Evolutionary conservation across 78 protist genomes (phyloP).

Genomic region (Mantamonas sphyraenae): DNA sequence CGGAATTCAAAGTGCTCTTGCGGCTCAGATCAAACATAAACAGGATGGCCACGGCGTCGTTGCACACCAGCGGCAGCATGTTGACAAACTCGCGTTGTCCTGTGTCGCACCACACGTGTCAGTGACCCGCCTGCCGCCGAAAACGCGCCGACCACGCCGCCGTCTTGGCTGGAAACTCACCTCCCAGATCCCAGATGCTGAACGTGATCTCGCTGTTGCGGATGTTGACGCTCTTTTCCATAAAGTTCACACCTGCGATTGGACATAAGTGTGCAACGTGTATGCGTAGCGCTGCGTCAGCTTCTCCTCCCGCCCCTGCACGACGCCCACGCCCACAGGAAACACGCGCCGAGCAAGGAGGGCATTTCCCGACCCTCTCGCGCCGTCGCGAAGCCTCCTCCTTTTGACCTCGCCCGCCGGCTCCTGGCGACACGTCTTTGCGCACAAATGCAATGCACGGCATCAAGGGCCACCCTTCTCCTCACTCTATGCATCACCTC

Average conservation of each 20-base stretch:
- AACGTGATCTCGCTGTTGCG: conserved; percentile 83
- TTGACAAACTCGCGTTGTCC: conserved; percentile 84
- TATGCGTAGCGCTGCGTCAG: too few relatives aligned
- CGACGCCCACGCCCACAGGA: too few relatives aligned
- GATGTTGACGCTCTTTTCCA: conserved; percentile 87
- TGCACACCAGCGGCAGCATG: conserved; percentile 94
- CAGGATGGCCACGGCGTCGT: conserved; percentile 92
- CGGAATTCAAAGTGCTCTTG: conserved; percentile 71
- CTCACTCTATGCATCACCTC: too few relatives aligned
- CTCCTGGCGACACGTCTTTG: too few relatives aligned
- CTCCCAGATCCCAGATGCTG: conserved; percentile 95
- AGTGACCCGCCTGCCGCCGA: background rate
- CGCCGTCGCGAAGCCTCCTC: too few relatives aligned
- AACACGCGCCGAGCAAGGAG: too few relatives aligned
- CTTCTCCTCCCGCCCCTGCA: too few relatives aligned
- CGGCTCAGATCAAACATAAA: conserved; percentile 94
- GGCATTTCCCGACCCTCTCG: too few relatives aligned
- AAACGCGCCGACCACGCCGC: background rate
- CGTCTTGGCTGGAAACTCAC: conserved; percentile 14
- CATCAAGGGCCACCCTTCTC: too few relatives aligned
- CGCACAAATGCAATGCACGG: too few relatives aligned
- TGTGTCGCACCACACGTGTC: background rate
- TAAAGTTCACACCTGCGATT: conserved; percentile 91
- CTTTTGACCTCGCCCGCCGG: too few relatives aligned
- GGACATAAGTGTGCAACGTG: background rate